Evolutionary conservation across 176 grass and related monocot genomes (phyloP).

Genomic region (Saccharum spontaneum): DNA sequence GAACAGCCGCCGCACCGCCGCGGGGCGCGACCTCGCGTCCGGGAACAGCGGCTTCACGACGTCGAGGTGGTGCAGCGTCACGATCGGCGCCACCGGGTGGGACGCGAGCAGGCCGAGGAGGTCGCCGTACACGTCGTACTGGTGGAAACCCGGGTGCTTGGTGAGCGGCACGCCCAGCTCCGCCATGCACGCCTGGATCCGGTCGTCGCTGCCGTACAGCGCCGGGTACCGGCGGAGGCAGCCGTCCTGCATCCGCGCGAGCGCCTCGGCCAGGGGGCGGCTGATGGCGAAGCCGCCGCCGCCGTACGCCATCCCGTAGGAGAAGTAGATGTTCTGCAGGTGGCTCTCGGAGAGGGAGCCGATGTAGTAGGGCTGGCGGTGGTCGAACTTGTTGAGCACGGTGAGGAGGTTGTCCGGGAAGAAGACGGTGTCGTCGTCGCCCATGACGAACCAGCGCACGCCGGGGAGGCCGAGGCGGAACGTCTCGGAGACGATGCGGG

Average conservation of each 20-base stretch:
- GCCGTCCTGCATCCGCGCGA: conserved; percentile 74
- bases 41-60: conserved; percentile 86
- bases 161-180: conserved; percentile 92
- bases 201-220: conserved; percentile 92
- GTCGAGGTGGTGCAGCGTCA: conserved; percentile 93
- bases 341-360: conserved; percentile 91
- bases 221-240: conserved; percentile 84
- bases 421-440: conserved; percentile 97
- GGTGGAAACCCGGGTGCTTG: conserved; percentile 88
- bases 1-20: conserved; percentile 69
- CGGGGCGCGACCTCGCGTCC: conserved; percentile 31
- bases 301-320: conserved; percentile 94
- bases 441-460: conserved; percentile 96
- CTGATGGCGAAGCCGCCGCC: conserved; percentile 94
- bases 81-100: conserved; percentile 79
- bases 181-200: conserved; percentile 99
- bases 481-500: conserved; percentile 95
- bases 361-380: conserved; percentile 92
- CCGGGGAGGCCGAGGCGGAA: conserved; percentile 70
- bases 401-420: conserved; percentile 81
- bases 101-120: conserved; percentile 79
- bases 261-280: conserved; percentile 67
- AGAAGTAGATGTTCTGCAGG: conserved; percentile 94
- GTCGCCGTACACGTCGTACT: conserved; percentile 93
- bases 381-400: conserved; percentile 75